These are phyloP conservation scores for Friedmanniomyces simplex DNA, from an alignment of 495 filamentous ascomycete species.

Conservation along the genomic window DNA sequence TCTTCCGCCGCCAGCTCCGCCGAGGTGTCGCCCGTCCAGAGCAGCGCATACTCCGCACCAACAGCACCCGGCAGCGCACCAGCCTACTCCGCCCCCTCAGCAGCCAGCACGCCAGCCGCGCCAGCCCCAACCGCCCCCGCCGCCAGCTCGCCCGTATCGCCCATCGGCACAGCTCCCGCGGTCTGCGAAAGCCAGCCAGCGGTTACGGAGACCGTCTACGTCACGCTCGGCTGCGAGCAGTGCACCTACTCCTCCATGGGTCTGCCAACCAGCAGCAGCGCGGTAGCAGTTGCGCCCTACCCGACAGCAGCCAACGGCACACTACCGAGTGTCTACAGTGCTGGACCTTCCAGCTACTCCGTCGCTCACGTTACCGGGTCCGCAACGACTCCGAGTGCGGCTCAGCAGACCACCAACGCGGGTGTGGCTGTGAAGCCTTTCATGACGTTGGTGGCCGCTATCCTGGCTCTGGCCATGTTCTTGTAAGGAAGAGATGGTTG, in stretches of 20 bases:
- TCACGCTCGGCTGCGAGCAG: background rate
- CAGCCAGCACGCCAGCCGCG: background rate
- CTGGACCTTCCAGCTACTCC: background rate
- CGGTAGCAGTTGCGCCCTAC: background rate
- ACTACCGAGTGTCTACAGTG: background rate
- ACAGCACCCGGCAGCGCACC: background rate
- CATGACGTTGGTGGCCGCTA: background rate
- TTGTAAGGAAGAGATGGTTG: background rate
- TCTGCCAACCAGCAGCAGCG: background rate
- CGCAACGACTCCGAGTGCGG: background rate
- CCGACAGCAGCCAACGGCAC: background rate
- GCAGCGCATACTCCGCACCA: background rate
- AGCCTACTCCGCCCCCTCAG: background rate
- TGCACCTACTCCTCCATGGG: conserved; percentile 6
- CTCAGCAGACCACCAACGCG: conserved; percentile 5
- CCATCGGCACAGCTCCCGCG: background rate
- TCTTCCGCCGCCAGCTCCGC: background rate
- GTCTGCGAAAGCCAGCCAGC: background rate
- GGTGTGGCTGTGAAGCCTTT: conserved; percentile 1
- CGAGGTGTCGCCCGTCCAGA: background rate
- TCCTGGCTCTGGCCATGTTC: conserved; percentile 5
- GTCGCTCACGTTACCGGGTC: background rate
- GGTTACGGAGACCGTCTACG: background rate
- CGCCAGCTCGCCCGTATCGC: background rate
- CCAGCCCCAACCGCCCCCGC: background rate